A percentile compares a stretch with the other conserved stretches of the same genome.
phyloP scores from a whole-genome alignment of 805 yeast genomes.

The Starmerella vitae region DNA sequence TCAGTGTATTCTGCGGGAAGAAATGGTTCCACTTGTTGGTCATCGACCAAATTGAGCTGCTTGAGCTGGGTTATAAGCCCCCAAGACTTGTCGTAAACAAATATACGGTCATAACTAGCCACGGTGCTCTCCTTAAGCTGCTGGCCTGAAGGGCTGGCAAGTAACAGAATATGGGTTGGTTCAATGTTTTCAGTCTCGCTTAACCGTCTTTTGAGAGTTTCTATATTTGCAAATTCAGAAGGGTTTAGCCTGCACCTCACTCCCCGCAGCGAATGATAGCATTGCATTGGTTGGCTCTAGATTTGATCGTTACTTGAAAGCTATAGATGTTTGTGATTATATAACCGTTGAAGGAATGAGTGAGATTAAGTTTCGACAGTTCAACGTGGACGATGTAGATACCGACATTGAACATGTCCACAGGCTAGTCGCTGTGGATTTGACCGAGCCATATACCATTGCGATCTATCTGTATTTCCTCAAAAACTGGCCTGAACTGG shows the following conservation, averaged over 20 bases:
- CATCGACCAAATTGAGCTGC: neutral
- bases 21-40: neutral
- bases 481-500: conserved; percentile 79
- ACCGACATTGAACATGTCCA: conserved; percentile 26
- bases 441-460: conserved; percentile 88
- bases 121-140: conserved; percentile 16
- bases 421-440: conserved; percentile 50
- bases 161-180: conserved; percentile 22
- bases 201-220: conserved; percentile 18
- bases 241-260: conserved; percentile 15
- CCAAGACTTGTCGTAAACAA: conserved; percentile 20
- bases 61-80: neutral
- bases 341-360: neutral
- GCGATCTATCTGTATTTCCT: conserved; percentile 86
- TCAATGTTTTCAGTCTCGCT: conserved; percentile 13
- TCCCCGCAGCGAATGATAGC: conserved; percentile 22
- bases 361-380: conserved; percentile 13
- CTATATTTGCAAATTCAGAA: conserved; percentile 18
- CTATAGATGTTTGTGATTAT: neutral
- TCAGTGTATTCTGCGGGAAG: neutral
- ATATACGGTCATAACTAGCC: conserved; percentile 9
- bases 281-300: neutral
- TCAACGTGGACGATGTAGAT: conserved; percentile 21
- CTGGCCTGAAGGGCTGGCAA: conserved; percentile 20
- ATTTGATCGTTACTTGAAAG: neutral